Evolutionary conservation across 768 basidiomycete species (phyloP).

Genomic region (Chiua virens): DNA sequence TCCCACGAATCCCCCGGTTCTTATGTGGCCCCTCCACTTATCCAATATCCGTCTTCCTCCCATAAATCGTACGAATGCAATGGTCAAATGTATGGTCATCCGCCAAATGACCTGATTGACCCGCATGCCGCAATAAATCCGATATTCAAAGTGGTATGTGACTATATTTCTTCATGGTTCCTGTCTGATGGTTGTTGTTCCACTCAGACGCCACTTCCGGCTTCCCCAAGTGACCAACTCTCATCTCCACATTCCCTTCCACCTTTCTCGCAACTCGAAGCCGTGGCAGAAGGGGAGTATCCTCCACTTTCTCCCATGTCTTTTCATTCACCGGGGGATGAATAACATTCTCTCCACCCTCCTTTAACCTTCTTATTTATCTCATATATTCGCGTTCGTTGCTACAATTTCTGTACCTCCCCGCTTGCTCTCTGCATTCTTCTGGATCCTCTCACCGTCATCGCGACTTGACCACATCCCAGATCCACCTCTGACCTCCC

Average conservation of each 20-base stretch:
- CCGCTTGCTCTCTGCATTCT: conserved; percentile 18
- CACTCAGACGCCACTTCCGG: conserved; percentile 53
- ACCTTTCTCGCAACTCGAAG: conserved; percentile 80
- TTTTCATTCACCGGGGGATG: conserved; percentile 54
- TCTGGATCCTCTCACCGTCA: conserved; percentile 23
- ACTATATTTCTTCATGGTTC: not conserved
- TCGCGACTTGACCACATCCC: conserved; percentile 16
- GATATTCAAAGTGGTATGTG: conserved; percentile 88
- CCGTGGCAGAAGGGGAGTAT: conserved; percentile 76
- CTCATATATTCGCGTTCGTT: conserved; percentile 27
- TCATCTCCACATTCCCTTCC: conserved; percentile 56
- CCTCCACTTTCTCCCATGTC: conserved; percentile 77
- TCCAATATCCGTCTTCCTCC: conserved; percentile 40
- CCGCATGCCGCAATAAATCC: conserved; percentile 77
- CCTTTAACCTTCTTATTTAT: conserved; percentile 27
- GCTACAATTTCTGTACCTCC: conserved; percentile 28
- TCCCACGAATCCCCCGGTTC: conserved; percentile 40
- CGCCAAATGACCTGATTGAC: conserved; percentile 59
- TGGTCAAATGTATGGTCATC: conserved; percentile 51
- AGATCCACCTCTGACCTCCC: conserved; percentile 16
- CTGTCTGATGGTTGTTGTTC: conserved; percentile 7
- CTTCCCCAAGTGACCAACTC: conserved; percentile 38
- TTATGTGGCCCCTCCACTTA: conserved; percentile 37
- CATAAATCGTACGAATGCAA: conserved; percentile 51
- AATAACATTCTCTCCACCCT: conserved; percentile 22